These are phyloP conservation scores for Cryptococcus depauperatus DNA, from an alignment of 1,284 basidiomycete genomes.

Conservation along the genomic window DNA sequence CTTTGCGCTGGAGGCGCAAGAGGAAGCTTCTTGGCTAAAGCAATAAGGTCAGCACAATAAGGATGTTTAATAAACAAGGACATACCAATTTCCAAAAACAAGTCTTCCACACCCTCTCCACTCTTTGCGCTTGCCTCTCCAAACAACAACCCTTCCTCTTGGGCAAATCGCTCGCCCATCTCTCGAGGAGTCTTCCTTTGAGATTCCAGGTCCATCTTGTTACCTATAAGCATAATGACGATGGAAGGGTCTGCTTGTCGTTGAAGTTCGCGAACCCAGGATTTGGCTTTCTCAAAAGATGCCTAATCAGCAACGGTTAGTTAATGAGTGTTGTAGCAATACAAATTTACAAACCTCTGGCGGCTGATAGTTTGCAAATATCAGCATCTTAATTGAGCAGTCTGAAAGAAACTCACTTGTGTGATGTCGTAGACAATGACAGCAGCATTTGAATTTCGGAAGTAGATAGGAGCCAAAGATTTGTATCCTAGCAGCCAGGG, in stretches of 20 bases:
- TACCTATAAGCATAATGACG: conserved; percentile 89
- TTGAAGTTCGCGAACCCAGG: conserved; percentile 94
- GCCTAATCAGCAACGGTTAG: too few relatives aligned
- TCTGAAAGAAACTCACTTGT: conserved; percentile 46
- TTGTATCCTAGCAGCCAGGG: conserved; percentile 33
- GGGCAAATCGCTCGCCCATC: conserved; percentile 85
- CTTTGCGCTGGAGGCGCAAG: conserved; percentile 26
- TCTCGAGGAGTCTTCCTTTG: conserved; percentile 65
- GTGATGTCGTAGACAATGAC: conserved; percentile 98
- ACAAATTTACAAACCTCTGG: conserved; percentile 33
- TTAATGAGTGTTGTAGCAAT: neutral
- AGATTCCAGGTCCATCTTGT: conserved; percentile 80
- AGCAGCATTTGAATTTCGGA: conserved; percentile 95
- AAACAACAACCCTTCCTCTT: conserved; percentile 93
- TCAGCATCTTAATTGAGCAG: conserved; percentile 9
- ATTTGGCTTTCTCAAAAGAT: conserved; percentile 87
- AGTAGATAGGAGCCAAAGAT: conserved; percentile 80
- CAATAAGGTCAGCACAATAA: neutral
- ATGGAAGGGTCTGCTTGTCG: conserved; percentile 96
- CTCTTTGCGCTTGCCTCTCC: conserved; percentile 92
- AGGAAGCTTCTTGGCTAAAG: conserved; percentile 38
- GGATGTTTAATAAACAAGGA: neutral
- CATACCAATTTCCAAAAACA: conserved; percentile 69
- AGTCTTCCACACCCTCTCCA: conserved; percentile 78
- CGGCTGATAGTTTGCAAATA: conserved; percentile 16